Percentiles rank a stretch among this genome's conserved stretches.
phyloP scores from a whole-genome alignment of 2,329 filamentous ascomycete genomes.

The Penicillium sp. region DNA sequence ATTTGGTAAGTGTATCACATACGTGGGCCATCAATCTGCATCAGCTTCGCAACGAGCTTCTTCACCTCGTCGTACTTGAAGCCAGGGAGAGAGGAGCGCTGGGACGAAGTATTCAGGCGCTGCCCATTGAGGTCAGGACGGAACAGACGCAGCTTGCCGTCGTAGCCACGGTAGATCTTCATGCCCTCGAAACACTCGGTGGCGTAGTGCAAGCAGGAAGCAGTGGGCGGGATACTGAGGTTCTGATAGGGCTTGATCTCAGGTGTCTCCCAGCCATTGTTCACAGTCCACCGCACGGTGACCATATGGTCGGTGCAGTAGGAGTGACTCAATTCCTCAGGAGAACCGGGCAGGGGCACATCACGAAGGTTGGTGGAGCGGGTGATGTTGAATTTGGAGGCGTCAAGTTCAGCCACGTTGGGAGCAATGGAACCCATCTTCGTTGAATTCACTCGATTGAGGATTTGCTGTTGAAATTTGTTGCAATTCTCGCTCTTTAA shows the following conservation, averaged over 20 bases:
- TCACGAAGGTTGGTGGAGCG: constrained; percentile 30
- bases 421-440: constrained; percentile 30
- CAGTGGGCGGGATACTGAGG: constrained; percentile 71
- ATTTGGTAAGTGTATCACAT: constrained; percentile 27
- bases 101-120: constrained; percentile 52
- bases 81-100: constrained; percentile 65
- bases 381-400: constrained; percentile 36
- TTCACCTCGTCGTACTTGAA: constrained; percentile 68
- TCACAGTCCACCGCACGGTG: constrained; percentile 60
- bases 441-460: neutral
- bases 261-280: constrained; percentile 65
- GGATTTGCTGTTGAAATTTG: neutral
- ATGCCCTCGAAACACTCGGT: constrained; percentile 86
- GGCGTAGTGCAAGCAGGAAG: constrained; percentile 78
- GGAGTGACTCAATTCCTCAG: constrained; percentile 36
- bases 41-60: constrained; percentile 68
- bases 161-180: constrained; percentile 64
- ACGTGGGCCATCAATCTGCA: constrained; percentile 53
- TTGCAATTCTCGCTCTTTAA: neutral
- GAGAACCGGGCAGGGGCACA: constrained; percentile 35
- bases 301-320: constrained; percentile 82
- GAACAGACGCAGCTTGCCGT: constrained; percentile 70
- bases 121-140: constrained; percentile 66
- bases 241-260: constrained; percentile 72
- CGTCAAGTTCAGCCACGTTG: constrained; percentile 33